Evolutionary conservation across 768 basidiomycete genomes (phyloP), one percentile per base, ranked within the genome.

Genomic region (Paxillus ammoniavirescens): DNA sequence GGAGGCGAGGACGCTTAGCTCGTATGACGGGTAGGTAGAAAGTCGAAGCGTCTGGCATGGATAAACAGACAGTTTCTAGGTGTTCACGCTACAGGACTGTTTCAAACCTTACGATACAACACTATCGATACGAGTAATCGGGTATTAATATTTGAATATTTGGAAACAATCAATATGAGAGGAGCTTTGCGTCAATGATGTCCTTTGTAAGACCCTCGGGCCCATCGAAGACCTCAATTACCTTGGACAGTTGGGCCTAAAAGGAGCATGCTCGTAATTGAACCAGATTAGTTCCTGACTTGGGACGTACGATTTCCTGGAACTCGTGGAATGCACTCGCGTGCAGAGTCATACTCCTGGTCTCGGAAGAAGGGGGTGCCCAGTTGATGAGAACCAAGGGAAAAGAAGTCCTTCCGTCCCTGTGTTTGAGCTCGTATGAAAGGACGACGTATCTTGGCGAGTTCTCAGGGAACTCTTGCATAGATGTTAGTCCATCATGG

Each of bases 311-410:
- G 50, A 83, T 83, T 41, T 73, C 77, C 67, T 94, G 89, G 72
- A 97, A 95, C 58, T 86, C 81, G 48, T 91, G 65, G 40, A 90
- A 74, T 35, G 86, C 87, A 57, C 89, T 92, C 3, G 93, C 93
- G 61, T 97, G 90, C 5, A 96, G 76, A 5, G 92, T 91, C 54
- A 82, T 74, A 60, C 91, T 74, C 26, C 83, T 80, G 30, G 81
- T 92, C 67, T 94, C 92, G 61, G 84, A 86, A 8, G 84, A 78
- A 3, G 74, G 78, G 15, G 93, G 94, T 23, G 83, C 81, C 93
- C 93, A 97, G 73, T 95, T 94, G 68, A 97, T 74, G 44, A 96
- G 77, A 12, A 91, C 84, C 10, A 97, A 75, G 2, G 93, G 93
- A 61, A 86, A 91, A 1, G 91, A 93, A 55, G 78, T 89, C 44